Percentiles rank a stretch among this genome's conserved stretches.
Conservation (phyloP, 768 basidiomycete species). For the Lentinus brumalis region DNA sequence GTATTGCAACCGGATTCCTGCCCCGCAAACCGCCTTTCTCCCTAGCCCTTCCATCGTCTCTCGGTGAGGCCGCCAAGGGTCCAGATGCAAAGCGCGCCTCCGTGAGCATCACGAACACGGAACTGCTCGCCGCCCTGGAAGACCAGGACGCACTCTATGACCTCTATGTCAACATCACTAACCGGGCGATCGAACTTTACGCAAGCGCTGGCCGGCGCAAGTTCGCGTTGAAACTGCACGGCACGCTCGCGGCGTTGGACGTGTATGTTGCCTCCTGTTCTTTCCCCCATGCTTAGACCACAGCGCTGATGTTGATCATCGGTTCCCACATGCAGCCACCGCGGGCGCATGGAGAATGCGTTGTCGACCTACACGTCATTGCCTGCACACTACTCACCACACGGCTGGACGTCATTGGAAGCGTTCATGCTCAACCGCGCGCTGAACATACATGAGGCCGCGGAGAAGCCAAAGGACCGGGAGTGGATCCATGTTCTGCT, state of each 20-base stretch:
- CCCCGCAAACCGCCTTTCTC: conserved; percentile 76
- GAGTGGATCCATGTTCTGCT: conserved; percentile 84
- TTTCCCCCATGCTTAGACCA: too few relatives aligned
- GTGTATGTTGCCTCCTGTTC: conserved; percentile 53
- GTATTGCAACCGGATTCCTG: conserved; percentile 71
- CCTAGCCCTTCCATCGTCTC: conserved; percentile 38
- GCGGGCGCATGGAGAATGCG: conserved; percentile 62
- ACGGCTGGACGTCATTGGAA: conserved; percentile 80
- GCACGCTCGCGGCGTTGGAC: conserved; percentile 85
- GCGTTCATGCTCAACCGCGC: conserved; percentile 78
- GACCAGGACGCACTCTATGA: conserved; percentile 70
- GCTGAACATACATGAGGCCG: conserved; percentile 61
- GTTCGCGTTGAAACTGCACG: conserved; percentile 84
- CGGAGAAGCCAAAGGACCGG: conserved; percentile 60
- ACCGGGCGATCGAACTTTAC: conserved; percentile 84
- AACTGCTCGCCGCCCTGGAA: conserved; percentile 59
- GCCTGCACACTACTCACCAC: conserved; percentile 84
- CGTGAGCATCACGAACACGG: conserved; percentile 54
- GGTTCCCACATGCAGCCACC: conserved; percentile 49
- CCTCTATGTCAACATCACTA: conserved; percentile 72
- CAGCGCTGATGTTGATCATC: not conserved
- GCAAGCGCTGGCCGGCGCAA: conserved; percentile 81
- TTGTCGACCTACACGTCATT: conserved; percentile 74
- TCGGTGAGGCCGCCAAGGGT: conserved; percentile 14
- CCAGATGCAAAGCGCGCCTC: conserved; percentile 28